Base-by-base conservation (phyloP, 2,329 filamentous ascomycete genomes). In the Paracamarosporium sp. region DNA sequence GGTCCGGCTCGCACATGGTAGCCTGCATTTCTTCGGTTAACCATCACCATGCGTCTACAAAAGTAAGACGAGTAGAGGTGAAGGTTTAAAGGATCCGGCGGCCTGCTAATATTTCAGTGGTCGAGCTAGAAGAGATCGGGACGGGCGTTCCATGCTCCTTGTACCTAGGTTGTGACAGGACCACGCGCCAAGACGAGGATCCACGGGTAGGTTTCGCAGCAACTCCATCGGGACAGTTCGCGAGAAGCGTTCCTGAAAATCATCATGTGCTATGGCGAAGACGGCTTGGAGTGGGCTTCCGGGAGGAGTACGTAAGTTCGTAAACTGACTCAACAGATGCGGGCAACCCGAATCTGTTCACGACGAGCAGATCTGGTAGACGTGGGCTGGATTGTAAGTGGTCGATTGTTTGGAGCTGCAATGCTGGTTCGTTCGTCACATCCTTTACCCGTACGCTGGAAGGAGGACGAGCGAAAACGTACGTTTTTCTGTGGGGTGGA, bases 211-310 rank as follows among this genome's bases (percentile, higher is more conserved):
- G 47, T 44, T 53, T 53, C 47, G 50, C 56, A 36, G 54, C 59
- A 41, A 36, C 46, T 30, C 41, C 35, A 45, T 44, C 48, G 38
- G 50, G 47, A 59, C 47, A 46, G 41, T 40, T 54, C 53, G 52
- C 47, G 44, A 55, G 55, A 51, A 62, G 60, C 44, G 57, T 59
- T 63, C 62, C 59, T 63, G 64, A 56, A 48, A 62, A 67, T 67
- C 62, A 60, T 56, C 54, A 50, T 58, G 53, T 36, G 52, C 55
- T 57, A 53, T 52, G 41, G 36, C 51, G 53, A 38, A 40, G 20
- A 55, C 51, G 50, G 52, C 33, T 46, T 51, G 51, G 44, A 13
- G 22, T 51, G 22, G 7, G 28, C n/a, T 25, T 47, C 35, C 45
- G 30, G 31, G 28, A 22, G 31, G 40, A 17, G 17, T 33, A 35